Evolutionary conservation across 2,329 filamentous ascomycete genomes (phyloP), one percentile per base, ranked within the genome.

Genomic region (Diplodia mutila): DNA sequence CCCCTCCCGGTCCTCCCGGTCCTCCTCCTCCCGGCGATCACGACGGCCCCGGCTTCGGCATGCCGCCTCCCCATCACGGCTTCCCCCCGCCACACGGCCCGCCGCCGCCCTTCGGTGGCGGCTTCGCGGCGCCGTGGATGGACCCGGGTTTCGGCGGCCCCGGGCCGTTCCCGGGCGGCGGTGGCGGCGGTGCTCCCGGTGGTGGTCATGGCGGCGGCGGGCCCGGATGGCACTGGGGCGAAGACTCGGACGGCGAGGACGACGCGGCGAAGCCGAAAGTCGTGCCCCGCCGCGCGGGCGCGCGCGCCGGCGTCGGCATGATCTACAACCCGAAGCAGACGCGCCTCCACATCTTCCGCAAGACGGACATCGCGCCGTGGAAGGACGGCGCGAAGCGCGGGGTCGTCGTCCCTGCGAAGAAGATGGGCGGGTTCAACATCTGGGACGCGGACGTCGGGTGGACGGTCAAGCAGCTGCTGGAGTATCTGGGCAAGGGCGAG

Each of bases 401-500:
- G 7, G 64, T 39, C 21, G 29, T 16, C 6, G 37, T 32, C 27
- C 16, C 42, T 8, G 48, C 46, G n/a, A 9, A 2, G 5, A 23
- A 16, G 16, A 16, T 32, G 53, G 46, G 49, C 2, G 23, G 54
- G 3, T 68, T 70, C 52, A 42, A 49, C 27, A 59, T 68, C 34
- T 46, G 53, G 16, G 57, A 37, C 7, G 55, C 65, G 32, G 59
- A 70, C 5, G 64, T 54, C 34, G 55, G 69, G 8, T 63, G 57
- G 57, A 64, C 64, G 12, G 57, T 71, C 12, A 29, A 59, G 29
- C 18, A 48, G 42, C 51, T 71, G 46, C 55, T 71, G 37, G 37
- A 65, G 7, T 18, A 23, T 3, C 54, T 70, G 14, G 66, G 66
- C 14, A 61, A 54, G 57, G 66, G 53, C 12, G 66, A 57, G n/a